Conservation (phyloP, 805 yeast species). For the Nakazawaea holstii region DNA sequence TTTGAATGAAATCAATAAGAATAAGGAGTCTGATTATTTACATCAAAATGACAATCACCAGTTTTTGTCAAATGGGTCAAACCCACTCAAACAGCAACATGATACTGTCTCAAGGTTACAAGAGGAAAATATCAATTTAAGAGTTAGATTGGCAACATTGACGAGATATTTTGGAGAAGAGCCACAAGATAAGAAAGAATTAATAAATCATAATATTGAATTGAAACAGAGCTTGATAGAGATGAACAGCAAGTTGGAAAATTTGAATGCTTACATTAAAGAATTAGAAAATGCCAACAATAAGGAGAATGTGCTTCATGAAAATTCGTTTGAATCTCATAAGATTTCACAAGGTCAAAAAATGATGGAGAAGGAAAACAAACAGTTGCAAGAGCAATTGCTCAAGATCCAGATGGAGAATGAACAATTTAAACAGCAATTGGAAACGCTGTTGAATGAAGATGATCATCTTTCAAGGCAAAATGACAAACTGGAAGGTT, state of each 20-base stretch:
- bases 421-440: constrained; percentile 9
- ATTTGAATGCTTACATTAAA: constrained; percentile 1
- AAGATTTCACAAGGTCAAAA: not conserved
- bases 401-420: not conserved
- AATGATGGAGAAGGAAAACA: not conserved
- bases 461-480: constrained; percentile 2
- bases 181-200: constrained; percentile 34
- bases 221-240: constrained; percentile 23
- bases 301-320: not conserved
- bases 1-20: not conserved
- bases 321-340: not conserved
- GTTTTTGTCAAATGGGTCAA: constrained; percentile 13
- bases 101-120: constrained; percentile 23
- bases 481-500: constrained; percentile 11
- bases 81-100: constrained; percentile 18
- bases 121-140: constrained; percentile 37
- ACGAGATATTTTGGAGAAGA: constrained; percentile 32
- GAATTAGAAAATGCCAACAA: constrained; percentile 4
- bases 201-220: constrained; percentile 31
- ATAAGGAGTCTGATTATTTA: constrained; percentile 10
- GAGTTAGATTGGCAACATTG: constrained; percentile 35
- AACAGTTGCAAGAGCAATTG: constrained; percentile 8
- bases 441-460: constrained; percentile 10
- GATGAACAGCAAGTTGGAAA: constrained; percentile 6
- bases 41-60: constrained; percentile 13